Evolutionary conservation across 2,329 filamentous ascomycete species (phyloP), one percentile per base, ranked within the genome.

Genomic region (Paecilomyces dactylethromorphus): DNA sequence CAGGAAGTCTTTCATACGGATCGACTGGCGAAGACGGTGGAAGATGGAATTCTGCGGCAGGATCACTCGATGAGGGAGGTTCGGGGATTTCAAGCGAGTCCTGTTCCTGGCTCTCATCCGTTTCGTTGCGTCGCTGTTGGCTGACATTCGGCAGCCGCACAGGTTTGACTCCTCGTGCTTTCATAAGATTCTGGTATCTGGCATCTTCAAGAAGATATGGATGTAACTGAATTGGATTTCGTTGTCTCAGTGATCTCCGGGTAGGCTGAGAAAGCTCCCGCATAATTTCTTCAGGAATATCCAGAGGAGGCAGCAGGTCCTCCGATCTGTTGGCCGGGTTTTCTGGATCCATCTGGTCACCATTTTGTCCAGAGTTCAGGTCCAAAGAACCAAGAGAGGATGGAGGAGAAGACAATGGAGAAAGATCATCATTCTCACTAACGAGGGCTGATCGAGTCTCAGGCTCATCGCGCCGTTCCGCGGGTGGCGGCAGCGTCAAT

Each of bases 151-250:
- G 65, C 56, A 74, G 66, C 18, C 72, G 74, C 13, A 81, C 66
- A 12, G 79, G 78, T 56, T 71, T 74, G 8, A 80, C 53, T 1
- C 79, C 79, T 55, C 77, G 64, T 39, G 69, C 71, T 56, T 70
- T 75, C 65, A 79, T 69, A 50, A 71, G 71, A 33, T 63, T 69
- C 52, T 71, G 69, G 61, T 81, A 81, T 57, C 73, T 73, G 7
- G 77, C 77, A 59, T 74, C 69, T 61, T 81, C 79, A 15, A 80
- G 63, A 0, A 74, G 65, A 58, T 81, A 81, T 1, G 79, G 79
- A 61, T 81, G 77, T 29, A 80, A 60, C 57, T 81, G 79, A 54
- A 80, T 80, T 7, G 77, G 74, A 62, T 78, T 79, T 45, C 79
- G 74, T 58, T 77, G 70, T 56, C 79, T 71, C 22, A 81, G 65